phyloP scores from a whole-genome alignment of 2,329 filamentous ascomycete genomes.

The Penicillium sp. region DNA sequence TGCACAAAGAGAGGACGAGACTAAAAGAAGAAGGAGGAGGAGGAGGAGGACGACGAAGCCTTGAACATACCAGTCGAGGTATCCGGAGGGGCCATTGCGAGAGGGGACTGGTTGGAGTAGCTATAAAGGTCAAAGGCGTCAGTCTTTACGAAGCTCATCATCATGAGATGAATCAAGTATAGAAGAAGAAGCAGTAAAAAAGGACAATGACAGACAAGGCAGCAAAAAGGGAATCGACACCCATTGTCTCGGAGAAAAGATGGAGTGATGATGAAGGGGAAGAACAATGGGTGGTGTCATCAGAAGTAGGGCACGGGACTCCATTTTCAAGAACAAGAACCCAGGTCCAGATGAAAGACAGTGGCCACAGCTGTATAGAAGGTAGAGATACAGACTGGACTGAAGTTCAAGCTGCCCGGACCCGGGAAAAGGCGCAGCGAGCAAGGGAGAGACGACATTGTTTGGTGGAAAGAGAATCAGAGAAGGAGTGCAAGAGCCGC shows the following conservation, averaged over 20 bases:
- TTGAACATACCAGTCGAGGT: conserved; percentile 48
- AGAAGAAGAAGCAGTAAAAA: background rate
- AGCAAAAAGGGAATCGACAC: too few relatives aligned
- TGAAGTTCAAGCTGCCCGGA: conserved; percentile 28
- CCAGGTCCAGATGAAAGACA: conserved; percentile 26
- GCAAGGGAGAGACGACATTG: conserved; percentile 20
- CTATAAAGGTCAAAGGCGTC: conserved; percentile 32
- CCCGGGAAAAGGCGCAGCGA: conserved; percentile 24
- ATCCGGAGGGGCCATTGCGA: conserved; percentile 48
- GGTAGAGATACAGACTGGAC: conserved; percentile 23
- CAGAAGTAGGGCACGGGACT: conserved; percentile 5
- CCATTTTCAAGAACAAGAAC: conserved; percentile 15
- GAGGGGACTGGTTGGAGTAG: conserved; percentile 46
- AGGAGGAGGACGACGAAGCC: conserved; percentile 52
- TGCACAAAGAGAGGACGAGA: background rate
- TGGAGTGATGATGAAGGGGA: background rate
- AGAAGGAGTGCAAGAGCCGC: conserved; percentile 28
- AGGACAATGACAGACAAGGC: too few relatives aligned
- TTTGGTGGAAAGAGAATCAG: conserved; percentile 20
- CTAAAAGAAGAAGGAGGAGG: conserved; percentile 49
- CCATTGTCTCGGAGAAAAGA: background rate
- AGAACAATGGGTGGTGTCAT: too few relatives aligned
- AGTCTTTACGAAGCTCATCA: conserved; percentile 24
- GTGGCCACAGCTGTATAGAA: conserved; percentile 22
- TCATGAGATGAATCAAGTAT: conserved; percentile 4